Evolutionary conservation across 2,329 filamentous ascomycete species (phyloP).

Genomic region (Parafenestella ontariensis): DNA sequence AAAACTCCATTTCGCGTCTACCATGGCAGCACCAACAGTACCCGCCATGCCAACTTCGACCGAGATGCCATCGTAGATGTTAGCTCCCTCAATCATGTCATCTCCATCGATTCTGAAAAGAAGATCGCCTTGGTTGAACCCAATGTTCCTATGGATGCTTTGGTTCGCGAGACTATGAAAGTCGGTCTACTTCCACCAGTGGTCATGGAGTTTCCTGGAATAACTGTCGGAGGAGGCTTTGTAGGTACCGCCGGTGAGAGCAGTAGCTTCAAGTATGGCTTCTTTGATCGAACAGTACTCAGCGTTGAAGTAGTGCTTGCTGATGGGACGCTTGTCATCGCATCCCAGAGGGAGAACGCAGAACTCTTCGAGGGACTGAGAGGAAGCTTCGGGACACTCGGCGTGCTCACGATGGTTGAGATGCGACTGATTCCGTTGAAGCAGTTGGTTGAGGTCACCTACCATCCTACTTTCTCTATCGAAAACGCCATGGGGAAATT

Average conservation of each 20-base stretch:
- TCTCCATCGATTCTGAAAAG: constrained; percentile 62
- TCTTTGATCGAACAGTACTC: constrained; percentile 69
- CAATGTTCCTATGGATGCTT: constrained; percentile 71
- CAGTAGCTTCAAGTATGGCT: constrained; percentile 70
- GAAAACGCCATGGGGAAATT: constrained; percentile 58
- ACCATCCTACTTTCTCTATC: constrained; percentile 62
- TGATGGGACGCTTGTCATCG: constrained; percentile 61
- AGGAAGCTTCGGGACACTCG: constrained; percentile 67
- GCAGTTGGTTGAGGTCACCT: constrained; percentile 67
- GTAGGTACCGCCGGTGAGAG: constrained; percentile 72
- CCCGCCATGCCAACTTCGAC: constrained; percentile 59
- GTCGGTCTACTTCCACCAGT: constrained; percentile 67
- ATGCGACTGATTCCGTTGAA: constrained; percentile 61
- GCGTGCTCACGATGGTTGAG: constrained; percentile 67
- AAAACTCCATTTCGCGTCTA: constrained; percentile 58
- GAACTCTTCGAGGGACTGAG: constrained; percentile 67
- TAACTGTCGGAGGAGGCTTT: constrained; percentile 72
- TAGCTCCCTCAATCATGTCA: constrained; percentile 66
- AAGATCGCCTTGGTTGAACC: constrained; percentile 70
- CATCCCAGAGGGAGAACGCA: constrained; percentile 54
- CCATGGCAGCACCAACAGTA: constrained; percentile 79
- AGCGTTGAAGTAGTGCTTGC: constrained; percentile 69
- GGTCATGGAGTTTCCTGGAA: constrained; percentile 76
- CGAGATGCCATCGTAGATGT: constrained; percentile 65
- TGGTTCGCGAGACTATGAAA: constrained; percentile 64